Evolutionary conservation across 768 basidiomycete genomes (phyloP).

Genomic region (Trametes punicea): DNA sequence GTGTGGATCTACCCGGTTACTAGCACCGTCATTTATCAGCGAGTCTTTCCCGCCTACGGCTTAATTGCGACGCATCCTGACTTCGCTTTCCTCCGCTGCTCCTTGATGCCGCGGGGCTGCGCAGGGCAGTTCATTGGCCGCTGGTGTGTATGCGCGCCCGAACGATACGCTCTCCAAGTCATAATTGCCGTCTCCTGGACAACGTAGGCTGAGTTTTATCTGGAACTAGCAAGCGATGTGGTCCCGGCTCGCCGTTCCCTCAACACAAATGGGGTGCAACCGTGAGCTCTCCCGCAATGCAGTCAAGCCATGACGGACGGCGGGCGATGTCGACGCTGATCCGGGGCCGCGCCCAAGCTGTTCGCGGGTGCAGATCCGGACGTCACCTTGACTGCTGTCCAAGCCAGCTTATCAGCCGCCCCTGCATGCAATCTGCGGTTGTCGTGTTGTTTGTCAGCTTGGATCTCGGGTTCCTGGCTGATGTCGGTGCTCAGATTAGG

Average conservation of each 20-base stretch:
- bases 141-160: no score
- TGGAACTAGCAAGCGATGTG: no score
- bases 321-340: no score
- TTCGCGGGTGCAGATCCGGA: slow-evolving; percentile 1
- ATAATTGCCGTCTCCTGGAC: no score
- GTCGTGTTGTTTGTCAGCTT: background rate
- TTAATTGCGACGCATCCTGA: slow-evolving; percentile 5
- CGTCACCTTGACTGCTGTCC: background rate
- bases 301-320: no score
- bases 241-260: no score
- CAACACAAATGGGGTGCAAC: no score
- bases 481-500: background rate
- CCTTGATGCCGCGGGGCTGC: no score
- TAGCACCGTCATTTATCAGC: slow-evolving; percentile 3
- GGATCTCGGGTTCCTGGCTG: background rate
- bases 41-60: background rate
- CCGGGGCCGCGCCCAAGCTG: no score
- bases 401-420: background rate
- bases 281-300: background rate
- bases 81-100: background rate
- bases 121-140: no score
- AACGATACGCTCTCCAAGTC: background rate
- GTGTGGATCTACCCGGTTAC: background rate
- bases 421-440: background rate
- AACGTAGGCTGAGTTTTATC: no score